Conservation (phyloP, 805 yeast species). For the Zygoascus flipseniorum region DNA sequence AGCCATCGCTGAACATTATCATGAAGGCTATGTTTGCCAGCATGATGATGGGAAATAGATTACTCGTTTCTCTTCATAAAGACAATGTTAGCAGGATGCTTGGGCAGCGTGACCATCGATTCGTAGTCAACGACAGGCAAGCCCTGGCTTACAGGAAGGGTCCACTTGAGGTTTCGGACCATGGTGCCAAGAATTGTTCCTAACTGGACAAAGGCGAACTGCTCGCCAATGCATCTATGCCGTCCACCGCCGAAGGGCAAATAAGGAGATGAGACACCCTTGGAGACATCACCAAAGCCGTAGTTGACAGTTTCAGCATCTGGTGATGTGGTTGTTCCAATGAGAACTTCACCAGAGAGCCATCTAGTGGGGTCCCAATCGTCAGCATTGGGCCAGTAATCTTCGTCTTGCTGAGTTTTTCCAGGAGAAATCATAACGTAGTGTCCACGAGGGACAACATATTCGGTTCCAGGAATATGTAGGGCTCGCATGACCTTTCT, state of each 20-base stretch:
- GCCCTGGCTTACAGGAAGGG: conserved; percentile 42
- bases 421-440: conserved; percentile 93
- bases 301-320: conserved; percentile 56
- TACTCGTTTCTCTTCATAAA: conserved; percentile 17
- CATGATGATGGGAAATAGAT: background rate
- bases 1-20: conserved; percentile 6
- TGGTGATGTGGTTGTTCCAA: conserved; percentile 11
- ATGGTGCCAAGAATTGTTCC: conserved; percentile 73
- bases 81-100: conserved; percentile 42
- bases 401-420: conserved; percentile 66
- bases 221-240: conserved; percentile 99
- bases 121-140: conserved; percentile 58
- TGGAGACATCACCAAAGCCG: conserved; percentile 94
- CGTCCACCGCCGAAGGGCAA: conserved; percentile 99
- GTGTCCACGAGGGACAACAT: conserved; percentile 83
- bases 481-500: conserved; percentile 77
- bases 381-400: conserved; percentile 69
- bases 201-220: conserved; percentile 89
- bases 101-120: conserved; percentile 90
- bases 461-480: conserved; percentile 68
- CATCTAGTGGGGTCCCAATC: conserved; percentile 84
- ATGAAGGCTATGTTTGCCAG: conserved; percentile 5
- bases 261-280: conserved; percentile 93
- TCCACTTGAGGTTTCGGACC: conserved; percentile 73
- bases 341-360: conserved; percentile 32